Base-by-base conservation (phyloP, 192 early-diverging fungal species). In the Podila verticillata region DNA sequence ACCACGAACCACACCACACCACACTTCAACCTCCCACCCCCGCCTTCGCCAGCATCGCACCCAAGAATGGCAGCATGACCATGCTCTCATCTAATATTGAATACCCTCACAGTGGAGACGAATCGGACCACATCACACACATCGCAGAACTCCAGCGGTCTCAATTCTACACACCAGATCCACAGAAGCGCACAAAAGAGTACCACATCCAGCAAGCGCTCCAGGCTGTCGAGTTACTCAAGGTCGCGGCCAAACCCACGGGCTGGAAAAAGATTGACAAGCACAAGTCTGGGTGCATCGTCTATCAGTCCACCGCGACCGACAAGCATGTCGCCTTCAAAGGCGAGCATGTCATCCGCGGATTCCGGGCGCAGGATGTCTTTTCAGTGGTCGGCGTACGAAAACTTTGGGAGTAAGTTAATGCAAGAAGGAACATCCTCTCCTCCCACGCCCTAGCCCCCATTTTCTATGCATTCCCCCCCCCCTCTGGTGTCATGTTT, bases 241-340 rank as follows among this genome's bases (percentile, higher is more conserved):
- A 89, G 49, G 73, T 66, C 2, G 69, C 86, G 19, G 72, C 80
- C 6, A 67, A 83, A 61, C 66, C 82, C 26, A 31, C 51, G 10
- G 86, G 79, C 15, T 89, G 88, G 88, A 88, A 88, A 72, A 85
- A 84, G 57, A 84, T 84, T 30, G 51, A 85, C 22, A 87, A 85
- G 12, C 83, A 87, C 61, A 89, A 89, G 56, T 84, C 83, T 48
- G 85, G 84, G 30, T 84, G 84, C 30, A 63, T 83, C 9, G 88
- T 89, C 48, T 87, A 82, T 36, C 86, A 85, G 77, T 85, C 83
- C 29, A 74, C 48, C n/a, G 81, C 72, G 4, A 73, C 56, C 31
- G 87, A 88, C n/a, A 88, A 88, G 51, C 78, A 84, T 7, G 84
- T 87, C 7, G 61, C 85, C 8, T 90, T 86, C 67, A 90, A 88